phyloP scores from a whole-genome alignment of 164 flowering plant genomes.

The Pachysandra terminalis region DNA sequence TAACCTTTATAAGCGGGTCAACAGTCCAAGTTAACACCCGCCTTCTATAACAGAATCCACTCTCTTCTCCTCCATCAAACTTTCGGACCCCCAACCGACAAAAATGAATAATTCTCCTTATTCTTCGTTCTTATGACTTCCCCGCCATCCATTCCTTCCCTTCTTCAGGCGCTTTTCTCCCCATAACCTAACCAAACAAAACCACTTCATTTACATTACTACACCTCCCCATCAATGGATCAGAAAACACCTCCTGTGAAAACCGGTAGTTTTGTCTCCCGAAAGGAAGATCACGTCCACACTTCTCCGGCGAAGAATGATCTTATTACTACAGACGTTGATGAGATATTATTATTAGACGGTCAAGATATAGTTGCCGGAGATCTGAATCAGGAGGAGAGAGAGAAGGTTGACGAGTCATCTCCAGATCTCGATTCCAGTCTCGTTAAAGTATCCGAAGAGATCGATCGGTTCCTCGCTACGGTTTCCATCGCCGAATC shows the following conservation, averaged over 20 bases:
- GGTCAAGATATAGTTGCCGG: constrained; percentile 1
- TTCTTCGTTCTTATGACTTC: neutral
- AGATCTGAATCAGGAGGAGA: constrained; percentile 7
- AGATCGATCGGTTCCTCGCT: constrained; percentile 23
- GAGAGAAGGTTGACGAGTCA: neutral
- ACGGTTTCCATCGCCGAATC: neutral
- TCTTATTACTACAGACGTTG: neutral
- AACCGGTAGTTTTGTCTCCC: constrained; percentile 3
- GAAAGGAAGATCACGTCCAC: neutral
- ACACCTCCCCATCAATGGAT: constrained; percentile 1
- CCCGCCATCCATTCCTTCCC: neutral
- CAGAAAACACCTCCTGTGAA: constrained; percentile 4
- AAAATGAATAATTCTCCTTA: neutral
- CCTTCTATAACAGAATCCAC: too few relatives aligned
- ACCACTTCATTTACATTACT: too few relatives aligned
- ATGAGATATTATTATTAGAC: neutral
- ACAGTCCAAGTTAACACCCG: too few relatives aligned
- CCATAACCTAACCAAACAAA: neutral
- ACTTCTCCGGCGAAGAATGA: neutral
- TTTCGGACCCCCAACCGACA: too few relatives aligned
- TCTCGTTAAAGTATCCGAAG: constrained; percentile 15
- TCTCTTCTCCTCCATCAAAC: too few relatives aligned
- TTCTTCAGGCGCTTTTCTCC: constrained; percentile 12
- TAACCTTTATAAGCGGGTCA: too few relatives aligned
- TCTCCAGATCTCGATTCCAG: constrained; percentile 7